phyloP scores from a whole-genome alignment of 2,329 filamentous ascomycete genomes.

The Cladosporium sp. region DNA sequence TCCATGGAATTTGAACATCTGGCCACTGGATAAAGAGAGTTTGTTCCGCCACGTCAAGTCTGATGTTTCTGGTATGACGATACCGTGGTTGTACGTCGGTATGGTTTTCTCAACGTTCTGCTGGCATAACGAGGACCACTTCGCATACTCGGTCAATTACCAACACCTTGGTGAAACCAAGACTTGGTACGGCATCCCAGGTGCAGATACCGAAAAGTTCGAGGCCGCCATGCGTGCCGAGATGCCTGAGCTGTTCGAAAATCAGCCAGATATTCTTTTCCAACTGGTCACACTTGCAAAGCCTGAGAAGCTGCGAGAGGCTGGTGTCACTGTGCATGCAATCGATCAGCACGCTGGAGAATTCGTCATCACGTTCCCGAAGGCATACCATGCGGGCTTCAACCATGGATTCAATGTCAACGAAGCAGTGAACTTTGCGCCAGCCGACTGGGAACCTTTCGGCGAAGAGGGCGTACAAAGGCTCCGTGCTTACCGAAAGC shows the following conservation, averaged over 20 bases:
- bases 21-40: conserved; percentile 87
- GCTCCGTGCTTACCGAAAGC: conserved; percentile 81
- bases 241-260: conserved; percentile 94
- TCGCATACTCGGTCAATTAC: conserved; percentile 96
- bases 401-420: conserved; percentile 99
- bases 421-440: conserved; percentile 97
- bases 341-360: conserved; percentile 95
- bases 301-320: conserved; percentile 88
- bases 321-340: conserved; percentile 88
- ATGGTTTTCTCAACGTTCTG: conserved; percentile 99
- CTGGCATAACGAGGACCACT: conserved; percentile 99
- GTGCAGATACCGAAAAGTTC: conserved; percentile 89
- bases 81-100: conserved; percentile 97
- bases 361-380: conserved; percentile 93
- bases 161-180: conserved; percentile 98
- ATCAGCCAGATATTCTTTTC: conserved; percentile 92
- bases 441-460: conserved; percentile 90
- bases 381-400: conserved; percentile 96
- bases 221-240: conserved; percentile 93
- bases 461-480: conserved; percentile 84
- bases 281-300: conserved; percentile 95
- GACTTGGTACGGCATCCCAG: conserved; percentile 98
- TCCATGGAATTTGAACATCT: conserved; percentile 92
- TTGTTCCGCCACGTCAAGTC: conserved; percentile 97
- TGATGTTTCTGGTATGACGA: conserved; percentile 98